Conservation (phyloP, 805 yeast genomes). For the Lipomyces anomalus region DNA sequence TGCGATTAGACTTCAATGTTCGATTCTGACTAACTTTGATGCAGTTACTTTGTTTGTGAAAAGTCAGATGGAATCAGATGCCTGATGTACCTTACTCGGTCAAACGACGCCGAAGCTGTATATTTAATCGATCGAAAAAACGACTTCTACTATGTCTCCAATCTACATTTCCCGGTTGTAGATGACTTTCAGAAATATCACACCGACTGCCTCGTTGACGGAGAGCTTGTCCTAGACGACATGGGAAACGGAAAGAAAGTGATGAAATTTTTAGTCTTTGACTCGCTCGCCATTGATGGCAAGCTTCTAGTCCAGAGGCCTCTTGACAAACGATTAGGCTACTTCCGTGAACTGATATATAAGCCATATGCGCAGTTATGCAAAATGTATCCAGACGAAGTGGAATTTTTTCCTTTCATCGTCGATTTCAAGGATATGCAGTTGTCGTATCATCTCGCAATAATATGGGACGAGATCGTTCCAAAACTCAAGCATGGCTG, state of each 20-base stretch:
- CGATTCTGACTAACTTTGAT: neutral
- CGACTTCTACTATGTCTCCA: conserved; percentile 72
- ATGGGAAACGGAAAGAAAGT: conserved; percentile 49
- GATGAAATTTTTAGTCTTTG: conserved; percentile 80
- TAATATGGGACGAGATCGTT: conserved; percentile 65
- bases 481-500: conserved; percentile 72
- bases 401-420: conserved; percentile 74
- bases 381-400: conserved; percentile 62
- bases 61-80: conserved; percentile 92
- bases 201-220: conserved; percentile 86
- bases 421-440: conserved; percentile 85
- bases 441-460: conserved; percentile 67
- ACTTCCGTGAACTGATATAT: conserved; percentile 72
- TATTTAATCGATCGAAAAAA: conserved; percentile 85
- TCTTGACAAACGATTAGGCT: conserved; percentile 78
- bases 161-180: conserved; percentile 68
- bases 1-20: too few species aligned
- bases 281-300: conserved; percentile 80
- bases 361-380: conserved; percentile 75
- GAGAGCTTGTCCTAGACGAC: conserved; percentile 75
- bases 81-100: conserved; percentile 57
- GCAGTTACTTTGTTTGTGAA: conserved; percentile 80
- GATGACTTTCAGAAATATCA: conserved; percentile 55
- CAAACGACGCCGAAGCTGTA: conserved; percentile 77
- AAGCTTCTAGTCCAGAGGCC: conserved; percentile 61